These are phyloP conservation scores for Trichosporon sp. DNA, from an alignment of 1,284 basidiomycete genomes.

Conservation along the genomic window DNA sequence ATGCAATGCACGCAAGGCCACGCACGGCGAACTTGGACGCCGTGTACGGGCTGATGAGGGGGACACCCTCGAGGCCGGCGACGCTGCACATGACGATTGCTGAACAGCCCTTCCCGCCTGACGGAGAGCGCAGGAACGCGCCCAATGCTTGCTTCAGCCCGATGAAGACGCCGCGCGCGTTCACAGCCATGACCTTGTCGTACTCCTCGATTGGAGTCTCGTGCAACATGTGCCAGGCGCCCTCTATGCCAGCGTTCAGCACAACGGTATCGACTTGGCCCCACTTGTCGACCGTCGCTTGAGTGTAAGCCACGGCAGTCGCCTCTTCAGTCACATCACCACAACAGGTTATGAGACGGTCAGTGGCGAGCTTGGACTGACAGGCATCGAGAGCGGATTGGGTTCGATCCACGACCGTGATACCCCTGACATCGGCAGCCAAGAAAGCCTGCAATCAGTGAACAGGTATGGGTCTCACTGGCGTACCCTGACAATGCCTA, in stretches of 20 bases:
- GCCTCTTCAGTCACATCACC: slow-evolving; percentile 20
- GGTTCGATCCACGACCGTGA: slow-evolving; percentile 23
- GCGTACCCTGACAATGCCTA: slow-evolving; percentile 16
- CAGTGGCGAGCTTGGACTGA: not conserved
- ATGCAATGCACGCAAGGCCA: slow-evolving; percentile 26
- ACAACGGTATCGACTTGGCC: slow-evolving; percentile 22
- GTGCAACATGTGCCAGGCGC: slow-evolving; percentile 10
- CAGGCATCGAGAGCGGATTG: not conserved
- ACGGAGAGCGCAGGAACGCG: slow-evolving; percentile 24
- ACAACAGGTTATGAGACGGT: slow-evolving; percentile 7
- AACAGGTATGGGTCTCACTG: no score
- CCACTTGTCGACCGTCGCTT: slow-evolving; percentile 16
- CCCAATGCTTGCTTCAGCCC: slow-evolving; percentile 25
- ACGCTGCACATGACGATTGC: slow-evolving; percentile 30
- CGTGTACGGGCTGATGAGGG: slow-evolving; percentile 31
- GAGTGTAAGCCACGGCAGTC: slow-evolving; percentile 9
- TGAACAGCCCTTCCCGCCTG: slow-evolving; percentile 24
- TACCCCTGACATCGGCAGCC: slow-evolving; percentile 15
- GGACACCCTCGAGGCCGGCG: slow-evolving; percentile 29
- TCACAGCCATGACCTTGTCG: slow-evolving; percentile 22
- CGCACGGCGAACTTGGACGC: slow-evolving; percentile 35
- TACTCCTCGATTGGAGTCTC: slow-evolving; percentile 17
- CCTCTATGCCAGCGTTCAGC: slow-evolving; percentile 21
- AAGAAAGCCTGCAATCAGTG: slow-evolving; percentile 12
- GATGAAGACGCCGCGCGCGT: slow-evolving; percentile 25